Evolutionary conservation across 2,329 filamentous ascomycete species (phyloP).

Genomic region (Clarireedia hainanense): DNA sequence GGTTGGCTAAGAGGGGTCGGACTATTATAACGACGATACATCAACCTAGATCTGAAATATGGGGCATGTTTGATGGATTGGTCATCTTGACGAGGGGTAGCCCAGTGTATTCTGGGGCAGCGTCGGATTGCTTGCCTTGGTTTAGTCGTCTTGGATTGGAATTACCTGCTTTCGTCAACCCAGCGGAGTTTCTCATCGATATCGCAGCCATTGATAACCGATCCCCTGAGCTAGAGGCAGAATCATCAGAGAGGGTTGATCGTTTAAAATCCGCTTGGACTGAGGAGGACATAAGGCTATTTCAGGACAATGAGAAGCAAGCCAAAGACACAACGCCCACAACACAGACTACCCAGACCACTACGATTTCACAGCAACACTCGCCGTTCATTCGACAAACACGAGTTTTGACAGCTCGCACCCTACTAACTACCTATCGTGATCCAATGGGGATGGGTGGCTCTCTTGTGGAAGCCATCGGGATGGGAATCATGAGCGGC

Average conservation of each 20-base stretch:
- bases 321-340: background rate
- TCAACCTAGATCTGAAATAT: conserved; percentile 72
- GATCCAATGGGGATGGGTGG: conserved; percentile 70
- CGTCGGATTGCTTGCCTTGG: conserved; percentile 51
- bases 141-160: conserved; percentile 53
- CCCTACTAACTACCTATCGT: conserved; percentile 63
- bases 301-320: conserved; percentile 12
- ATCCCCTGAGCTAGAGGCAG: conserved; percentile 54
- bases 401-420: conserved; percentile 58
- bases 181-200: conserved; percentile 70
- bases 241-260: conserved; percentile 52
- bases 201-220: conserved; percentile 67
- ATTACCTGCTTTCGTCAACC: conserved; percentile 66
- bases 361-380: conserved; percentile 30
- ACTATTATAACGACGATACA: conserved; percentile 71
- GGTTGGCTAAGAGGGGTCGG: conserved; percentile 57
- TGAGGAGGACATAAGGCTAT: conserved; percentile 24
- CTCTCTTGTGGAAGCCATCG: conserved; percentile 59
- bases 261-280: conserved; percentile 55
- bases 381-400: conserved; percentile 56
- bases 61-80: conserved; percentile 67
- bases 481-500: conserved; percentile 64
- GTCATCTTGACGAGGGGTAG: conserved; percentile 60
- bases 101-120: conserved; percentile 59
- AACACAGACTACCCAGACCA: background rate